Evolutionary conservation across 306 rosid species (phyloP), one percentile per base, ranked within the genome.

Genomic region (Rubus parviflorus): DNA sequence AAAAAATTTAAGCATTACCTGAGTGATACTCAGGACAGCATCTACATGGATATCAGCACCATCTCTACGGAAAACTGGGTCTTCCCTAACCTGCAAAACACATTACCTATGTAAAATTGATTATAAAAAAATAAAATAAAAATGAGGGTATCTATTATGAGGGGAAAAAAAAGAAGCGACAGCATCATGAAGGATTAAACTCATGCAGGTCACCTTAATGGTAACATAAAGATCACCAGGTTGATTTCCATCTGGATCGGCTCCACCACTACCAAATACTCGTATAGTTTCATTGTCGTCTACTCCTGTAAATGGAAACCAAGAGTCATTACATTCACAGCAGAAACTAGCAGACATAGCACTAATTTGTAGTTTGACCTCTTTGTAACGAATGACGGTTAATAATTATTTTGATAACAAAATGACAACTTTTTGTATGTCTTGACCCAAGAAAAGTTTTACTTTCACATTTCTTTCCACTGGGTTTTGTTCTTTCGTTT

Each of bases 1-100:
- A 7, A 43, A 10, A 19, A 16, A 16, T 38, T 1, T 40, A 73
- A 54, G 38, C 38, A 82, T 83, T 30, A 93, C 98, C 98, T 93
- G 96, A 65, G 96, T 82, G 68, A 91, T 87, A 83, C 96, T 88
- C 82, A 93, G 77, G 79, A 87, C 81, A 75, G 96, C 76, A 78
- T 93, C 91, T n/a, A 93, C 98, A 70, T 91, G 97, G 84, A 91
- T 93, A 89, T 91, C 88, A 48, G 97, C 80, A 70, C 96, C 94
- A 76, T 93, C 98, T 79, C 98, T 85, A 17, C 88, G 90, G 81
- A 93, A 91, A 78, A 93, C 91, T 51, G 98, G 97, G 79, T 93
- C 98, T 85, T 93, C 94, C 37, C 89, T 83, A 70, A 93, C 94
- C 97, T 93, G 86, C 58, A 54, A 49, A 54, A 60, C 61, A 79